Base-by-base conservation (phyloP, 2,329 filamentous ascomycete genomes). In the Reticulascus tulasneorum region DNA sequence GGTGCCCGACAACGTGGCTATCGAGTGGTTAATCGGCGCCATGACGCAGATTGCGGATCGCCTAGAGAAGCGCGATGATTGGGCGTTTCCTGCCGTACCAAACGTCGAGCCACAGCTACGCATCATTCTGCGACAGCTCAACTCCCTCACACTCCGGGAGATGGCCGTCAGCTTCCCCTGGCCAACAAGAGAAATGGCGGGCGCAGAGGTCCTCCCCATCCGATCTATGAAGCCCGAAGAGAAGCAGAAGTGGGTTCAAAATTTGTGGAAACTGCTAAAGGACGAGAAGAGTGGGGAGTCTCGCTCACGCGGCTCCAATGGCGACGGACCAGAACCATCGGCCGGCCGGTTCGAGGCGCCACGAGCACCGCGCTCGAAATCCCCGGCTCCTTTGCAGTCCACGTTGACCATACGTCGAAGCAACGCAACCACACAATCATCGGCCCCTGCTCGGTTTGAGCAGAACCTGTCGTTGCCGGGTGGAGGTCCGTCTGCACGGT, bases 91-190 rank as follows among this genome's bases (percentile, higher is more conserved):
- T 2, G 42, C 46, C 9, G 52, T 53, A 11, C 46, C 47, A 15
- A 58, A 56, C 24, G 46, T 61, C 30, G 51, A 54, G 24, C 50
- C 55, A 0, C 55, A 56, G 25, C 47, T 61, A 7, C 50, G 55
- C 20, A 56, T 54, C 12, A 53, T 62, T 6, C 46, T 62, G 20
- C 48, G 54, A 3, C 55, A 60, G 36, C 46, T 62, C 6, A 37
- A 50, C 22, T 44, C 48, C 7, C 29, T 50, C 2, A 60, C 57
- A 0, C 49, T 61, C 7, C 49, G 52, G 0, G 53, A 62, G 31
- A 62, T 62, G 58, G 56, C 56, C 1, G 55, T 59, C 23, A 58
- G 53, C 34, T 59, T 60, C 34, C 59, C 58, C 12, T 62, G 57
- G 58, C 58, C 58, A 0, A 60, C 55, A 2, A 42, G 56, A 7